Conservation (phyloP, 2,329 filamentous ascomycete genomes). For the Tolypocladium capitatum region DNA sequence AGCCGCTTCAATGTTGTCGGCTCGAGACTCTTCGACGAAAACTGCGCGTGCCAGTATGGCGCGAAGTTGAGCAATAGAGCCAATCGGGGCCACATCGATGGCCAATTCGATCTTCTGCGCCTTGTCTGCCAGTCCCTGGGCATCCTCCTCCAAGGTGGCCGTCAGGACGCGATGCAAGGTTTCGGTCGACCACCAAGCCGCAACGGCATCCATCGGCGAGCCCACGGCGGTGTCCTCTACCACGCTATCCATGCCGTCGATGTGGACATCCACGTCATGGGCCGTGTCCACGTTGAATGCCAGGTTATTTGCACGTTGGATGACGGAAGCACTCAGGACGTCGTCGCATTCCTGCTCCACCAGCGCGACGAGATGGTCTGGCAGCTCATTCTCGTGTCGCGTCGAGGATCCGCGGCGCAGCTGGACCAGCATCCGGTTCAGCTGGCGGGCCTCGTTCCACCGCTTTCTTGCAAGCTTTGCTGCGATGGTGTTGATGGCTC, state of each 20-base stretch:
- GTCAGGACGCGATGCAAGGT: constrained; percentile 57
- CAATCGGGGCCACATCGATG: constrained; percentile 60
- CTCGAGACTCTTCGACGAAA: constrained; percentile 39
- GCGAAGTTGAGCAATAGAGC: constrained; percentile 55
- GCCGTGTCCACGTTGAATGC: constrained; percentile 74
- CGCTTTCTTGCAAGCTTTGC: constrained; percentile 59
- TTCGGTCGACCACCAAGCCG: constrained; percentile 78
- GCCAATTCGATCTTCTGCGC: constrained; percentile 50
- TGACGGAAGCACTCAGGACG: constrained; percentile 62
- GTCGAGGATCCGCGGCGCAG: constrained; percentile 26
- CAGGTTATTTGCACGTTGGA: constrained; percentile 78
- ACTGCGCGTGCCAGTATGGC: constrained; percentile 47
- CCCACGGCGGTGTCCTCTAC: constrained; percentile 76
- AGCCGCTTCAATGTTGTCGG: constrained; percentile 41
- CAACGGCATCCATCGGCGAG: constrained; percentile 78
- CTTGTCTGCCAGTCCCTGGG: constrained; percentile 9
- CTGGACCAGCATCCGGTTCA: constrained; percentile 36
- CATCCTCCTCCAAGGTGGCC: constrained; percentile 43
- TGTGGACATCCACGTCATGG: constrained; percentile 46
- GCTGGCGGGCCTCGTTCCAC: constrained; percentile 68
- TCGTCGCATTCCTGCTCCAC: constrained; percentile 71
- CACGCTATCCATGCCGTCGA: constrained; percentile 67
- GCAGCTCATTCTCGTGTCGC: constrained; percentile 46
- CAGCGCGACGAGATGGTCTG: constrained; percentile 62
- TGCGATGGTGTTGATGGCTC: constrained; percentile 54